These are phyloP conservation scores for Malus hybrid DNA, from an alignment of 331 rosid genomes.

Conservation along the genomic window DNA sequence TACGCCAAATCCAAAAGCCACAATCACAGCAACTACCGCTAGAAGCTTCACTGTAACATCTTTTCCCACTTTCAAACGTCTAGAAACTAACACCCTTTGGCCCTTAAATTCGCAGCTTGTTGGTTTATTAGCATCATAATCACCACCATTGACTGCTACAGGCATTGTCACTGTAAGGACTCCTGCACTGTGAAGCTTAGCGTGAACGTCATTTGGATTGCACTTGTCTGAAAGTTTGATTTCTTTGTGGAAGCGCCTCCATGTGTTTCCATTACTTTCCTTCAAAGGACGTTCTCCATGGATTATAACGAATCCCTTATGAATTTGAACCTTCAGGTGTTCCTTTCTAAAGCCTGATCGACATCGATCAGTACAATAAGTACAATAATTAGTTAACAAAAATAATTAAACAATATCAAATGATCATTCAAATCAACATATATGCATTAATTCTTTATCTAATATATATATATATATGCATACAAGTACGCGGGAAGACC, in stretches of 20 bases:
- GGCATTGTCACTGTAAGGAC: conserved; percentile 36
- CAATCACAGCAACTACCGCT: not conserved
- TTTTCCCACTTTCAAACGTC: not conserved
- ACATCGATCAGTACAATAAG: not conserved
- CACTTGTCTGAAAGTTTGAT: conserved; percentile 32
- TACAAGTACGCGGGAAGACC: too few relatives aligned
- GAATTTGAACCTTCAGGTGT: conserved; percentile 39
- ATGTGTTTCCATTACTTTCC: conserved; percentile 4
- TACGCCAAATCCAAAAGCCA: not conserved
- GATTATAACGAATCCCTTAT: conserved; percentile 19
- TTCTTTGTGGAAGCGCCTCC: conserved; percentile 57
- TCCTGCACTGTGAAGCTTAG: conserved; percentile 26
- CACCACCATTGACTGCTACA: not conserved
- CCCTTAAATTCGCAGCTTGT: not conserved
- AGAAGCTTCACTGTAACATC: not conserved
- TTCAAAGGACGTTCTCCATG: conserved; percentile 41
- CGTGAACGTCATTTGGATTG: conserved; percentile 16
- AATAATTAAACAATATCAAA: not conserved
- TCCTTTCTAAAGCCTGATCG: conserved; percentile 54
- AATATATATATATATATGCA: too few relatives aligned
- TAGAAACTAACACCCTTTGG: not conserved
- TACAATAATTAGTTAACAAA: not conserved
- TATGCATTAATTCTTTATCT: too few relatives aligned
- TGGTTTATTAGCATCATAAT: not conserved
- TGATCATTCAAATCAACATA: not conserved